Base-by-base conservation (phyloP, 192 early-diverging fungal genomes). In the Paraglomus occultum region DNA sequence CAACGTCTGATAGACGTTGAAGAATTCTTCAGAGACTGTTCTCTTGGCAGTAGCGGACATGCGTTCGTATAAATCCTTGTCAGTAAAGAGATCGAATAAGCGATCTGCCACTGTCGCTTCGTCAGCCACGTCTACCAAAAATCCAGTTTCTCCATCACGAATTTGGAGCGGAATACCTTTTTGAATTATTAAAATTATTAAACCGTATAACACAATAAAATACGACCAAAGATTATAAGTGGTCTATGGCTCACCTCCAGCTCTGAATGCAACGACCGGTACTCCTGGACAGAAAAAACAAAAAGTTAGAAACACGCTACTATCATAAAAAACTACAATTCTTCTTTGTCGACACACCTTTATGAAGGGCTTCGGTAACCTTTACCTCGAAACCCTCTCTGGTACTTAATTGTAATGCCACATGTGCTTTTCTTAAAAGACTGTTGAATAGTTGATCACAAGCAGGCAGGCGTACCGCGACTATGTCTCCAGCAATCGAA, bases 331-430 rank as follows among this genome's bases (percentile, higher is more conserved):
- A 77, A 81, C 85, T 89, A 73, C 11, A 88, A 80, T 70, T 93
- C 91, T 12, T 89, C n/a, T n/a, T 93, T 45, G 31, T 31, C 31
- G 31, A 31, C 31, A 31, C 3, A 92, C 89, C 76, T 91, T 94
- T 73, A 40, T 94, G 84, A 71, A 99, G 94, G 71, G 92, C 90
- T 46, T 83, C 89, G 9, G 96, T 94, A 68, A 99, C 90, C 76
- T 89, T 89, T 67, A 84, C 85, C 75, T 94, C 96, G 75, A 97
- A 99, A 3, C 95, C 95, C 71, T 87, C 88, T 54, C 86, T 85
- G 42, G 97, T 96, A 85, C 98, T 99, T 72, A 99, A 81, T 75
- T 94, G 92, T 58, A 92, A 73, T 8, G 89, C 87, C 48, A 90
- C 84, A 74, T 86, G 79, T 1, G 90, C 86, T 40, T 88, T 85